phyloP scores from a whole-genome alignment of 75 land plant species.

The Pinus albicaulis region DNA sequence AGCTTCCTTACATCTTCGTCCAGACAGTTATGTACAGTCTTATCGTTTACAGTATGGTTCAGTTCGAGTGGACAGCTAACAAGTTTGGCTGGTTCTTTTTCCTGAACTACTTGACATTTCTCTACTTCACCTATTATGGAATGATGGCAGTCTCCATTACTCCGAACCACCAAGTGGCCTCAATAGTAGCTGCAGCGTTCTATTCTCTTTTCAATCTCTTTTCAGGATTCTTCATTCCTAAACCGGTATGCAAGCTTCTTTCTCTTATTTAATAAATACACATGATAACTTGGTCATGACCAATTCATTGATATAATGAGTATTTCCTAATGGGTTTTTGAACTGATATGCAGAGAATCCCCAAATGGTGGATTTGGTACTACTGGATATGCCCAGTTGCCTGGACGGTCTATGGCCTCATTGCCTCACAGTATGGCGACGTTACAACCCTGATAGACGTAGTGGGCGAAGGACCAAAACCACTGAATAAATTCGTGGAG shows the following conservation, averaged over 20 bases:
- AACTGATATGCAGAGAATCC: conserved; percentile 65
- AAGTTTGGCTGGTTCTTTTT: conserved; percentile 86
- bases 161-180: conserved; percentile 71
- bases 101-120: conserved; percentile 69
- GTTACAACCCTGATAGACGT: conserved; percentile 34
- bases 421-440: conserved; percentile 80
- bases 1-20: conserved; percentile 64
- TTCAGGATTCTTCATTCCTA: conserved; percentile 80
- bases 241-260: conserved; percentile 4
- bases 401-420: conserved; percentile 89
- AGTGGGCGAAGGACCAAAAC: conserved; percentile 17
- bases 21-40: conserved; percentile 53
- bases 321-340: background rate
- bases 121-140: conserved; percentile 86
- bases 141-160: conserved; percentile 91
- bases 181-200: conserved; percentile 81
- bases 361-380: conserved; percentile 96
- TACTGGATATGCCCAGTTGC: conserved; percentile 92
- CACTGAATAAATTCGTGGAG: conserved; percentile 42
- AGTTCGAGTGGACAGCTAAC: conserved; percentile 73
- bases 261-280: background rate
- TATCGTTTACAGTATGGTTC: conserved; percentile 72
- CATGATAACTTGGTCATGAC: conserved; percentile 7
- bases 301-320: no score
- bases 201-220: conserved; percentile 80